Percentiles rank a stretch among this genome's conserved stretches.
These are phyloP conservation scores for Colletotrichum salicis DNA, from an alignment of 2,329 filamentous ascomycete species.

Conservation along the genomic window DNA sequence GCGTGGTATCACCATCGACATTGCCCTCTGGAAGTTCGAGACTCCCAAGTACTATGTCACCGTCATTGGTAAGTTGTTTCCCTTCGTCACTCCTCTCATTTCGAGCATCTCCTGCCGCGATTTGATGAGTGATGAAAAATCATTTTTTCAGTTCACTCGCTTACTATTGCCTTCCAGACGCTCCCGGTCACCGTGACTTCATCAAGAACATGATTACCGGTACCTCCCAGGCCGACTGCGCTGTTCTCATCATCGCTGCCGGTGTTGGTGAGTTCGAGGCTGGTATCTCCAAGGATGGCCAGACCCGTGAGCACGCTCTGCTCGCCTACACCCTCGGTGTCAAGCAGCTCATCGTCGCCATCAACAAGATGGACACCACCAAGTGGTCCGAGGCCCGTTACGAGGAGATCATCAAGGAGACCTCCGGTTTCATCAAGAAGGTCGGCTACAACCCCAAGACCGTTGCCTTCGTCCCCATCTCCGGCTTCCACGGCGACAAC, in stretches of 20 bases:
- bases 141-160: background rate
- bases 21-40: slow-evolving; percentile 99
- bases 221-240: slow-evolving; percentile 99
- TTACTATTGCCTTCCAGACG: slow-evolving; percentile 65
- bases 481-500: slow-evolving; percentile 99
- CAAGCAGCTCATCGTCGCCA: slow-evolving; percentile 99
- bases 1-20: slow-evolving; percentile 99
- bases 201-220: slow-evolving; percentile 99
- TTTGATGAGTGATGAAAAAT: background rate
- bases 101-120: background rate
- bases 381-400: slow-evolving; percentile 97
- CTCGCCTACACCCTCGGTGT: slow-evolving; percentile 99
- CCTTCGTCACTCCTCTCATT: background rate
- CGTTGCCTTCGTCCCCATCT: slow-evolving; percentile 99
- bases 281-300: slow-evolving; percentile 99
- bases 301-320: slow-evolving; percentile 99
- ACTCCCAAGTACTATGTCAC: slow-evolving; percentile 98
- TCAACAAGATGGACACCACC: slow-evolving; percentile 99
- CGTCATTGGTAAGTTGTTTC: slow-evolving; percentile 80
- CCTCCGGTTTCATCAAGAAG: slow-evolving; percentile 99
- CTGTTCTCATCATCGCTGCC: slow-evolving; percentile 99
- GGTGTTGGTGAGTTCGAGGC: slow-evolving; percentile 99
- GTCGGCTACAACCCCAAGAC: slow-evolving; percentile 99
- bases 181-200: slow-evolving; percentile 99
- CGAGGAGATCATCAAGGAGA: slow-evolving; percentile 99